A percentile compares a stretch with the other conserved stretches of the same genome.
phyloP scores from a whole-genome alignment of 148 eudicot genomes.

The Fagopyrum tataricum region DNA sequence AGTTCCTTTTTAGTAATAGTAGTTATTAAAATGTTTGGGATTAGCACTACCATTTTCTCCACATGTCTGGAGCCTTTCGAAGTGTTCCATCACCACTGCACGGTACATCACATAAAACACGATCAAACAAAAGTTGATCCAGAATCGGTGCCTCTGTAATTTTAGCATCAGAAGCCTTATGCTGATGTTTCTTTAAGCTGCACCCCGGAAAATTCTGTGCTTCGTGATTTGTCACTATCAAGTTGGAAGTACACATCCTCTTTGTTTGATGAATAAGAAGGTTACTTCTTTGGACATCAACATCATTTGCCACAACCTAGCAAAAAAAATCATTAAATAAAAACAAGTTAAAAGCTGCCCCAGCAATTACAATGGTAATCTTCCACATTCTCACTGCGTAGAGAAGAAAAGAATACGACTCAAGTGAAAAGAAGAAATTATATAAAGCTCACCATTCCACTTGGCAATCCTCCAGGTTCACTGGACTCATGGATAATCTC shows the following conservation, averaged over 20 bases:
- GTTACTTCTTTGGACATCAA: slow-evolving; percentile 95
- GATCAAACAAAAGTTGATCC: slow-evolving; percentile 79
- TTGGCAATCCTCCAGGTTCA: slow-evolving; percentile 54
- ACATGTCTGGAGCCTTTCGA: slow-evolving; percentile 97
- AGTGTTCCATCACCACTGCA: slow-evolving; percentile 99
- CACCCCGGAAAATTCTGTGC: slow-evolving; percentile 97
- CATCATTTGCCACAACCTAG: slow-evolving; percentile 95
- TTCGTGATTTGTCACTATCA: slow-evolving; percentile 96
- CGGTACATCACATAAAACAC: slow-evolving; percentile 97
- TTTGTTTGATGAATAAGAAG: slow-evolving; percentile 99
- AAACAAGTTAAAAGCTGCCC: not conserved
- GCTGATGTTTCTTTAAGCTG: slow-evolving; percentile 47
- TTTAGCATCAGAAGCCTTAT: slow-evolving; percentile 26
- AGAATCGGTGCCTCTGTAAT: slow-evolving; percentile 33
- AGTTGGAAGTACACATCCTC: slow-evolving; percentile 96
- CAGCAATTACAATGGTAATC: slow-evolving; percentile 5
- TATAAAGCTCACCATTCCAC: slow-evolving; percentile 60
- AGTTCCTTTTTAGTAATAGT: not conserved
- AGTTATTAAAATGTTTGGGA: not conserved
- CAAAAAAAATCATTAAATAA: not conserved
- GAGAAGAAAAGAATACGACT: not conserved
- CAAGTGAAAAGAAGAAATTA: slow-evolving; percentile 1
- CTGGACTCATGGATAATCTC: slow-evolving; percentile 74
- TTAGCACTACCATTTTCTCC: slow-evolving; percentile 84
- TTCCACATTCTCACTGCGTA: not conserved